Percentiles rank a stretch among this genome's conserved stretches.
phyloP scores from a whole-genome alignment of 2,329 filamentous ascomycete species.

The Aspergillus pseudonomiae region DNA sequence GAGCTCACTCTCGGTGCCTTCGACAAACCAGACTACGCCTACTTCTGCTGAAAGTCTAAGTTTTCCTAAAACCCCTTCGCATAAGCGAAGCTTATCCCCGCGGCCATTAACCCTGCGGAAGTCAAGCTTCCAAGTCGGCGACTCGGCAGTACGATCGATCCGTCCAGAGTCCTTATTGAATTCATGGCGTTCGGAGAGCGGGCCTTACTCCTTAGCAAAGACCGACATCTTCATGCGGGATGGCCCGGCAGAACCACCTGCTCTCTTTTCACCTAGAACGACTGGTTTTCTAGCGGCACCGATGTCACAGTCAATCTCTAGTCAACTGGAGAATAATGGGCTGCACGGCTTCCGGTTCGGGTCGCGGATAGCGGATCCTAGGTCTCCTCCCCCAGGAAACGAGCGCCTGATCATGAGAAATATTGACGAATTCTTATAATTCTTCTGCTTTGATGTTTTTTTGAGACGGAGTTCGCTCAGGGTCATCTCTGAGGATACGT shows the following conservation, averaged over 20 bases:
- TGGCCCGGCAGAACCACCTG: constrained; percentile 36
- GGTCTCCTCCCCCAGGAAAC: constrained; percentile 43
- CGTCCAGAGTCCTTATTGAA: constrained; percentile 22
- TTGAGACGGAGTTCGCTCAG: constrained; percentile 7
- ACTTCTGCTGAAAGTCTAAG: constrained; percentile 29
- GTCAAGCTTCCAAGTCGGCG: constrained; percentile 17
- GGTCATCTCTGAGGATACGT: constrained; percentile 9
- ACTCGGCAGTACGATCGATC: constrained; percentile 17
- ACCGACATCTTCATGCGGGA: constrained; percentile 45
- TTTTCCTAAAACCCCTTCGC: constrained; percentile 30
- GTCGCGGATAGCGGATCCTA: constrained; percentile 36
- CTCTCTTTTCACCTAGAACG: constrained; percentile 49
- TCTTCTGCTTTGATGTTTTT: constrained; percentile 16
- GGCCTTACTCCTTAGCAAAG: constrained; percentile 33
- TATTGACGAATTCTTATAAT: constrained; percentile 50
- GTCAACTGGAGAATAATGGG: constrained; percentile 18
- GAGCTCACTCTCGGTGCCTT: constrained; percentile 30
- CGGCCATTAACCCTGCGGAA: constrained; percentile 44
- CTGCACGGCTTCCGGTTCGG: constrained; percentile 20
- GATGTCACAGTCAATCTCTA: constrained; percentile 39
- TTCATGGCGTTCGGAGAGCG: constrained; percentile 26
- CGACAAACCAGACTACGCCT: constrained; percentile 27
- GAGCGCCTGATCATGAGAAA: constrained; percentile 49
- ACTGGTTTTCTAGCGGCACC: constrained; percentile 46
- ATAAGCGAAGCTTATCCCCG: constrained; percentile 38